phyloP scores from a whole-genome alignment of 2,329 filamentous ascomycete genomes.

The Aquanectria penicillioides region DNA sequence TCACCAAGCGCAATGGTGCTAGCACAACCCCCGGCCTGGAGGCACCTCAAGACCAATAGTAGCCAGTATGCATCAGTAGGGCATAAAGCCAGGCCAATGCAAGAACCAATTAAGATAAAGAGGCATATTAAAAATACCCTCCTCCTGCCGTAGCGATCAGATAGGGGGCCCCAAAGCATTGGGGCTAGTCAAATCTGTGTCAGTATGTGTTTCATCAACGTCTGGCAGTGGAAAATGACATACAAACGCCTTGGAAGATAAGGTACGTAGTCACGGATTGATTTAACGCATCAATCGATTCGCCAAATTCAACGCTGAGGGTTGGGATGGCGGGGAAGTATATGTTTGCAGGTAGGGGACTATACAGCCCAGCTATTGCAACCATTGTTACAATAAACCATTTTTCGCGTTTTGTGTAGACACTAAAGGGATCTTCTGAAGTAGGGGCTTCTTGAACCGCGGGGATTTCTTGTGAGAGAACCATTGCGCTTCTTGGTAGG shows the following conservation, averaged over 20 bases:
- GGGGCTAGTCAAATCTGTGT: conserved; percentile 29
- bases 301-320: conserved; percentile 40
- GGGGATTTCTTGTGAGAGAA: not conserved
- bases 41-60: conserved; percentile 42
- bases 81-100: conserved; percentile 46
- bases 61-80: conserved; percentile 46
- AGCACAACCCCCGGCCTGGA: conserved; percentile 47
- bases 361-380: conserved; percentile 27
- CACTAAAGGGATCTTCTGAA: conserved; percentile 15
- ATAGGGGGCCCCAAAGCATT: conserved; percentile 49
- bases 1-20: conserved; percentile 45
- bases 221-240: not conserved
- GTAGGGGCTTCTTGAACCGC: not conserved
- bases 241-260: conserved; percentile 43
- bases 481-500: not conserved
- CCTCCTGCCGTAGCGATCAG: conserved; percentile 45
- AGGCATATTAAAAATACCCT: conserved; percentile 44
- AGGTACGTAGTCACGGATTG: conserved; percentile 47
- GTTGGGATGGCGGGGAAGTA: conserved; percentile 47
- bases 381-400: conserved; percentile 27
- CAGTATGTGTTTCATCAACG: not conserved
- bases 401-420: conserved; percentile 25
- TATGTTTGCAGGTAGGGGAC: conserved; percentile 48
- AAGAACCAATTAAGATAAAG: conserved; percentile 43
- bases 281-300: conserved; percentile 45